Conservation (phyloP, 768 basidiomycete species). For the Lactarius quietus region DNA sequence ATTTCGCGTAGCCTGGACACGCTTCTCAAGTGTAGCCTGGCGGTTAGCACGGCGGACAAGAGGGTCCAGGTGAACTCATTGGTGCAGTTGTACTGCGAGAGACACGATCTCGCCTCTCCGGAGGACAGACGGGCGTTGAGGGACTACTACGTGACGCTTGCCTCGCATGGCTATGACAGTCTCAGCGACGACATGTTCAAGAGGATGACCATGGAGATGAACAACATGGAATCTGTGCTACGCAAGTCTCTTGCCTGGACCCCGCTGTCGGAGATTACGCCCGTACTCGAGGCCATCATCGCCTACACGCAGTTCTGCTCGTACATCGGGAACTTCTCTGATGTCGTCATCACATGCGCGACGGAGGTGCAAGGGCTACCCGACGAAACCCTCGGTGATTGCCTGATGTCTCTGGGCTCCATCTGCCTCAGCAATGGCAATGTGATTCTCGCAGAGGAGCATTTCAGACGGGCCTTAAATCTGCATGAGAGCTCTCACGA, state of each 20-base stretch:
- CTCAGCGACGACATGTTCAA: constrained; percentile 11
- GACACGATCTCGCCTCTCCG: neutral
- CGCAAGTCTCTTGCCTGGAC: constrained; percentile 11
- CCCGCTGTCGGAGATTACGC: constrained; percentile 5
- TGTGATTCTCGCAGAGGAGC: neutral
- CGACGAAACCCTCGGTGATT: constrained; percentile 9
- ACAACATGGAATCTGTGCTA: constrained; percentile 18
- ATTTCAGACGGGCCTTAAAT: neutral
- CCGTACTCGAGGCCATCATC: constrained; percentile 14
- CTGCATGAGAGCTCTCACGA: constrained; percentile 15
- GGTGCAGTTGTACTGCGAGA: constrained; percentile 18
- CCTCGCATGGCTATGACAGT: constrained; percentile 16
- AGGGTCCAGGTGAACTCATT: constrained; percentile 23
- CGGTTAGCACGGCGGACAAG: constrained; percentile 8
- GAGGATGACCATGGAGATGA: constrained; percentile 18
- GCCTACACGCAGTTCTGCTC: constrained; percentile 20
- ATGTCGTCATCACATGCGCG: constrained; percentile 6
- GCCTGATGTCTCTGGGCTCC: constrained; percentile 5
- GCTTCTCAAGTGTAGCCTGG: constrained; percentile 16
- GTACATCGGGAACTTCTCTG: constrained; percentile 18
- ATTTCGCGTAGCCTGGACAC: constrained; percentile 16
- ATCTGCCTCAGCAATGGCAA: constrained; percentile 8
- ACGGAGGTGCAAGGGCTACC: neutral
- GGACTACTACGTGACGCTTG: constrained; percentile 17
- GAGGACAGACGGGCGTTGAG: constrained; percentile 7